Evolutionary conservation across 2,329 filamentous ascomycete genomes (phyloP), one percentile per base, ranked within the genome.

Genomic region (Xylariaceae sp.): DNA sequence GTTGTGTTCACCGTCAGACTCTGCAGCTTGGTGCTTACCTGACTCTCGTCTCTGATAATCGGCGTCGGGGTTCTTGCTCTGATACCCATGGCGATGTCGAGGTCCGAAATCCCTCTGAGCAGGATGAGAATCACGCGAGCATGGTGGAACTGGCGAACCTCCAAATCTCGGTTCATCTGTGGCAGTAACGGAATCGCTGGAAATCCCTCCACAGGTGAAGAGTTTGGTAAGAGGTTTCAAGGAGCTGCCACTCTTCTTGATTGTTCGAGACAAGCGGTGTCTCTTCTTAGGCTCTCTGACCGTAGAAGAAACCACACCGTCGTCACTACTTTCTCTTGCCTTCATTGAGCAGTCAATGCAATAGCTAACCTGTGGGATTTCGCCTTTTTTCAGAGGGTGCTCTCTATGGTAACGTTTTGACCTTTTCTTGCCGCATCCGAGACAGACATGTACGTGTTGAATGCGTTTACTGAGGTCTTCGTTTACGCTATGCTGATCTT

Each of bases 401-500:
- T 50, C 58, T 37, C 48, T 64, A n/a, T 68, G 67, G 18, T 68
- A 69, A 47, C 47, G 53, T 45, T 49, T 56, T 13, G 69, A 68
- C 11, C 68, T 60, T 55, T 62, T 65, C 51, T 65, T 65, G 30
- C 69, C 69, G 56, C 69, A 71, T 13, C 61, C 66, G 13, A 62
- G 60, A 23, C 69, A 71, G 15, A 65, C 53, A 62, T 69, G 67
- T 37, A 57, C 23, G 55, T 70, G 67, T 9, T 55, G 65, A 34
- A 68, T 66, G 37, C 63, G 62, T 48, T 64, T 66, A 17, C 66
- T 57, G 35, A 67, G 53, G 10, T 59, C 47, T 13, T 53, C 13
- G 10, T 53, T 62, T 18, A 58, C 3, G 17, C 50, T 53, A 34
- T 53, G 37, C 7, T 13, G 41, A 30, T 51, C 2, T 35, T 17